phyloP scores from a whole-genome alignment of 2,329 filamentous ascomycete genomes.

The Knoxdaviesia proteae region DNA sequence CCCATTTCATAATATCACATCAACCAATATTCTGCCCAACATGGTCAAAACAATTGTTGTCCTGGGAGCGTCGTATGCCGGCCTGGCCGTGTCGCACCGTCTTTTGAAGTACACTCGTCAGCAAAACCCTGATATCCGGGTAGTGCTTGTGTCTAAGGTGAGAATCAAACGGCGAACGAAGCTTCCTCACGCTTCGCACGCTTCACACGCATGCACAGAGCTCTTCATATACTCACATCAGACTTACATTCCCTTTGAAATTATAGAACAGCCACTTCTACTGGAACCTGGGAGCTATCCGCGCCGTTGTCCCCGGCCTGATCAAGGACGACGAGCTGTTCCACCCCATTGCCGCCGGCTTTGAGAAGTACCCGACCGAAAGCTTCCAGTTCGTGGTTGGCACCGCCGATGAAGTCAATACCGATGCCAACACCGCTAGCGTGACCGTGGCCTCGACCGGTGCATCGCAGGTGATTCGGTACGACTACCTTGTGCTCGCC shows the following conservation, averaged over 20 bases:
- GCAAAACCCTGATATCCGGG: slow-evolving; percentile 24
- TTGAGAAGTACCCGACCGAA: slow-evolving; percentile 26
- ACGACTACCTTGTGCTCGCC: slow-evolving; percentile 36
- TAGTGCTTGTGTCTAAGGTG: slow-evolving; percentile 34
- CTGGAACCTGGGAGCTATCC: slow-evolving; percentile 35
- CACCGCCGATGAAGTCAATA: slow-evolving; percentile 20
- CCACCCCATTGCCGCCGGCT: slow-evolving; percentile 24
- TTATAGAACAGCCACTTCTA: slow-evolving; percentile 32
- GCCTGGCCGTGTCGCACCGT: slow-evolving; percentile 30
- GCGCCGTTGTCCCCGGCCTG: slow-evolving; percentile 29
- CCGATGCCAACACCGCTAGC: slow-evolving; percentile 18
- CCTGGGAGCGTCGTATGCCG: slow-evolving; percentile 31
- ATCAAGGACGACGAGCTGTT: slow-evolving; percentile 28
- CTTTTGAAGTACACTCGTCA: slow-evolving; percentile 30
- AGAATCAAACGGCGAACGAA: slow-evolving; percentile 1
- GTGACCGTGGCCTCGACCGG: slow-evolving; percentile 12
- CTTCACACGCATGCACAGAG: no score
- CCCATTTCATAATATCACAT: background rate
- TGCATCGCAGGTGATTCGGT: slow-evolving; percentile 16
- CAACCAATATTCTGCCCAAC: slow-evolving; percentile 1
- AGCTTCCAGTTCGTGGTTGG: slow-evolving; percentile 32
- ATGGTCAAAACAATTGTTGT: slow-evolving; percentile 33
- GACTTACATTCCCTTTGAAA: background rate
- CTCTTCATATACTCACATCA: background rate
- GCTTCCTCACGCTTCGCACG: background rate